These are phyloP conservation scores for Psilocybe cyanescens DNA, from an alignment of 768 basidiomycete species.

Conservation along the genomic window DNA sequence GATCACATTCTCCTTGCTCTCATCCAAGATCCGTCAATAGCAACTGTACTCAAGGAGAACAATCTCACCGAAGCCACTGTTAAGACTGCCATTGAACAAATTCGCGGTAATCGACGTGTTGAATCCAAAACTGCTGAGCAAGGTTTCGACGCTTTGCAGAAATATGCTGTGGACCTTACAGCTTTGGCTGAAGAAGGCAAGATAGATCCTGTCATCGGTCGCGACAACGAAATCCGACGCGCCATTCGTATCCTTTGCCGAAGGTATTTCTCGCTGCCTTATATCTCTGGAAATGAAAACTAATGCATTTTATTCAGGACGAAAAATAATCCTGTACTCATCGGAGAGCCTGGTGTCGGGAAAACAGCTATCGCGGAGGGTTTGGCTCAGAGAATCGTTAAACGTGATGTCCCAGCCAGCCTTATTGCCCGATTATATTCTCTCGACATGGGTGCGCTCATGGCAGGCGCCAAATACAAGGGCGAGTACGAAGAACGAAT, in stretches of 20 bases:
- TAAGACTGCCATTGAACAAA: slow-evolving; percentile 77
- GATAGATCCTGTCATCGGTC: slow-evolving; percentile 93
- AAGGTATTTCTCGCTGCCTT: slow-evolving; percentile 44
- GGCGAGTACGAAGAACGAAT: slow-evolving; percentile 97
- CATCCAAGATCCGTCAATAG: slow-evolving; percentile 71
- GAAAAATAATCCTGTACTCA: slow-evolving; percentile 96
- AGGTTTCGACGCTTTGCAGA: slow-evolving; percentile 90
- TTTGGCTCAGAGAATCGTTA: slow-evolving; percentile 93
- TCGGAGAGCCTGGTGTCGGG: slow-evolving; percentile 94
- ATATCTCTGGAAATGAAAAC: slow-evolving; percentile 57
- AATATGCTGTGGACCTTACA: slow-evolving; percentile 88
- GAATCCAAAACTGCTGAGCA: slow-evolving; percentile 88
- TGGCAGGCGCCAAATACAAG: slow-evolving; percentile 92
- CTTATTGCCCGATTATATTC: slow-evolving; percentile 79
- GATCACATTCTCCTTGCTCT: slow-evolving; percentile 91
- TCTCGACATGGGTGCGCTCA: slow-evolving; percentile 94
- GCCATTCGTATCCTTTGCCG: slow-evolving; percentile 83
- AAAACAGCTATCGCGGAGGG: slow-evolving; percentile 97
- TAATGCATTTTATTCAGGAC: slow-evolving; percentile 53
- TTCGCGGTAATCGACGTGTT: slow-evolving; percentile 82
- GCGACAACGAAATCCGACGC: slow-evolving; percentile 90
- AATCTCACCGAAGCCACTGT: slow-evolving; percentile 71
- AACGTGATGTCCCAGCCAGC: slow-evolving; percentile 84
- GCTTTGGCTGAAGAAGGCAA: slow-evolving; percentile 89
- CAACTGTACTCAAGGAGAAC: slow-evolving; percentile 74